phyloP scores from a whole-genome alignment of 75 land plant genomes.

The Larix kaempferi region DNA sequence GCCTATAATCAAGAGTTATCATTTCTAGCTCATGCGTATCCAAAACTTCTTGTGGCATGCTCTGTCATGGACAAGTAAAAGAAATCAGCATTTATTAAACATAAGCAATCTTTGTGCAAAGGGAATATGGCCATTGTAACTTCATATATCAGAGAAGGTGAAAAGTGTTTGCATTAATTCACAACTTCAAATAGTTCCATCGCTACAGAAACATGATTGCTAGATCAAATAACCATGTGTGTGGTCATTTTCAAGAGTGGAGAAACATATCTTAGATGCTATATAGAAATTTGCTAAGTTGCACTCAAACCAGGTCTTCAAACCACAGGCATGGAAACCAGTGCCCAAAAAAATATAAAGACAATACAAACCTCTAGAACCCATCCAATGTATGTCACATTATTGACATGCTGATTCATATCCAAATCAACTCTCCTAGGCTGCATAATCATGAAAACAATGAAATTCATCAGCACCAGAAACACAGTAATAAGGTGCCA shows the following conservation, averaged over 20 bases:
- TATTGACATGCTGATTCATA: slow-evolving; percentile 98
- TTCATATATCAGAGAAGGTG: not conserved
- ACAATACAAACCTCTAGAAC: slow-evolving; percentile 69
- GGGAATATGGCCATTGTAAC: not conserved
- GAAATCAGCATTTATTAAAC: not conserved
- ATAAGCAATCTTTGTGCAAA: not conserved
- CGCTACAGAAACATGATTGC: not conserved
- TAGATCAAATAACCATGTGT: not conserved
- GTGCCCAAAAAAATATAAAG: not conserved
- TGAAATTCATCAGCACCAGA: not conserved
- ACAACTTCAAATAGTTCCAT: not conserved
- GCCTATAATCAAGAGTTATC: slow-evolving; percentile 73
- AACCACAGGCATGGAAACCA: not conserved
- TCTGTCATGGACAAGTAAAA: slow-evolving; percentile 31
- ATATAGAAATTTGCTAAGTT: slow-evolving; percentile 1
- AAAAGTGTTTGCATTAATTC: not conserved
- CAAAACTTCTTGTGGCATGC: slow-evolving; percentile 62
- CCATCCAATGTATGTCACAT: slow-evolving; percentile 97
- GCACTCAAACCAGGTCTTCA: not conserved
- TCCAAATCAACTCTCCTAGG: slow-evolving; percentile 91
- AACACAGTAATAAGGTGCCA: not conserved
- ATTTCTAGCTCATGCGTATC: slow-evolving; percentile 65
- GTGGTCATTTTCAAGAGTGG: not conserved
- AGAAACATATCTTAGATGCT: not conserved
- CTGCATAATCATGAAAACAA: slow-evolving; percentile 33